These are phyloP conservation scores for Penicillium paneum DNA, from an alignment of 2,329 filamentous ascomycete genomes.

Conservation along the genomic window DNA sequence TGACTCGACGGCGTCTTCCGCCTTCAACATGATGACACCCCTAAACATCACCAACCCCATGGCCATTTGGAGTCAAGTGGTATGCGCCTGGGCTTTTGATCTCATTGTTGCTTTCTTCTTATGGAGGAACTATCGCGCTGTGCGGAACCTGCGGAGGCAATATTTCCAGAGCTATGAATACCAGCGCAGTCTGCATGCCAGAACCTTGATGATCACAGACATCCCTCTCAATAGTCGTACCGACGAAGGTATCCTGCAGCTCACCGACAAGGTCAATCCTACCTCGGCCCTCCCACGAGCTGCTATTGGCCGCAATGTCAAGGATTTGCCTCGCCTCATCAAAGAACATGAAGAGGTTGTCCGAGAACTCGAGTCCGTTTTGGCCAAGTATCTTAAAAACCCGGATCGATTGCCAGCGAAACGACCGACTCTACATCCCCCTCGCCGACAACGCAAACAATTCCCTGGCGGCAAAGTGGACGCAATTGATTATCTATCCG, in stretches of 20 bases:
- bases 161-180: constrained; percentile 89
- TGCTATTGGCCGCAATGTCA: constrained; percentile 86
- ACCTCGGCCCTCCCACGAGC: constrained; percentile 75
- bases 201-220: constrained; percentile 69
- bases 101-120: constrained; percentile 74
- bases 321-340: constrained; percentile 80
- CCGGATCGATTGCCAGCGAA: constrained; percentile 73
- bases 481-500: constrained; percentile 88
- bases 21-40: constrained; percentile 50
- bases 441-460: constrained; percentile 72
- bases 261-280: constrained; percentile 77
- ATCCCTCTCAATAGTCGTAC: constrained; percentile 72
- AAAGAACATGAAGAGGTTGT: constrained; percentile 78
- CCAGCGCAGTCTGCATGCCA: constrained; percentile 77
- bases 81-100: constrained; percentile 64
- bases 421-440: constrained; percentile 74
- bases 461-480: constrained; percentile 73
- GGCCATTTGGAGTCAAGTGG: constrained; percentile 59
- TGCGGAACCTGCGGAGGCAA: constrained; percentile 66
- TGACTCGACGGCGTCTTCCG: constrained; percentile 21
- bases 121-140: constrained; percentile 82
- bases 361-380: constrained; percentile 72
- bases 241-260: constrained; percentile 81
- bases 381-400: constrained; percentile 88
- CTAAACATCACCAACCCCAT: constrained; percentile 44